A percentile compares a stretch with the other conserved stretches of the same genome.
Evolutionary conservation across 2,329 filamentous ascomycete species (phyloP).

Genomic region (Thelonectria blattea): DNA sequence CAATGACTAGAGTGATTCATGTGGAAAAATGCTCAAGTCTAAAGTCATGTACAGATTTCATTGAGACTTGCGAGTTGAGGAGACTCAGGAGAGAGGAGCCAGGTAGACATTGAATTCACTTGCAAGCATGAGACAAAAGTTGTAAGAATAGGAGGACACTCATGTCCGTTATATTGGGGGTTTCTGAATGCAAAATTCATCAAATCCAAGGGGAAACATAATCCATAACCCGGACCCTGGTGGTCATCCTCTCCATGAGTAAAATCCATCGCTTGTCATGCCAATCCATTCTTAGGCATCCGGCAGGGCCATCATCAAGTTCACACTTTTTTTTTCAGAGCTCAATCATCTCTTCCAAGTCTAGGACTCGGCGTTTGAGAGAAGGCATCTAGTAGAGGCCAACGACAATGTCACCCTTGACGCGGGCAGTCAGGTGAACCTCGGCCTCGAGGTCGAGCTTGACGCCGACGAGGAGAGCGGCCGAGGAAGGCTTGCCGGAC

Average conservation of each 20-base stretch:
- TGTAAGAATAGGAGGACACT: not conserved
- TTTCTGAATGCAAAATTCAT: constrained; percentile 2
- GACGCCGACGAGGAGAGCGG: constrained; percentile 65
- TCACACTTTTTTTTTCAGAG: not conserved
- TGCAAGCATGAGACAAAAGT: not conserved
- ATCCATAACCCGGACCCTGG: constrained; percentile 2
- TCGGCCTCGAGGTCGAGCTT: constrained; percentile 69
- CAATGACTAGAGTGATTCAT: too few species aligned
- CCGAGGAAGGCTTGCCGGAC: constrained; percentile 62
- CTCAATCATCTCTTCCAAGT: constrained; percentile 4
- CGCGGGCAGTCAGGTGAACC: constrained; percentile 64
- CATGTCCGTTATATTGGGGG: not conserved
- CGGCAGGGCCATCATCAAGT: constrained; percentile 12
- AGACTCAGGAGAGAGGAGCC: too few species aligned
- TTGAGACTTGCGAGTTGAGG: too few species aligned
- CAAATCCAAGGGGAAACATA: not conserved
- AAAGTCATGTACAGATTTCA: too few species aligned
- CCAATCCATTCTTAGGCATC: constrained; percentile 1
- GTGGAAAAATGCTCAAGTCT: too few species aligned
- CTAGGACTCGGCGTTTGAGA: not conserved
- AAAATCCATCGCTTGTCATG: constrained; percentile 9
- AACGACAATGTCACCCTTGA: constrained; percentile 67
- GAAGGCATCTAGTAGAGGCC: constrained; percentile 34
- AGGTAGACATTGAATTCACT: not conserved
- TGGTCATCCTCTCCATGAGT: not conserved